Conservation (phyloP, 2,329 filamentous ascomycete species). For the Fusarium lyarnte region DNA sequence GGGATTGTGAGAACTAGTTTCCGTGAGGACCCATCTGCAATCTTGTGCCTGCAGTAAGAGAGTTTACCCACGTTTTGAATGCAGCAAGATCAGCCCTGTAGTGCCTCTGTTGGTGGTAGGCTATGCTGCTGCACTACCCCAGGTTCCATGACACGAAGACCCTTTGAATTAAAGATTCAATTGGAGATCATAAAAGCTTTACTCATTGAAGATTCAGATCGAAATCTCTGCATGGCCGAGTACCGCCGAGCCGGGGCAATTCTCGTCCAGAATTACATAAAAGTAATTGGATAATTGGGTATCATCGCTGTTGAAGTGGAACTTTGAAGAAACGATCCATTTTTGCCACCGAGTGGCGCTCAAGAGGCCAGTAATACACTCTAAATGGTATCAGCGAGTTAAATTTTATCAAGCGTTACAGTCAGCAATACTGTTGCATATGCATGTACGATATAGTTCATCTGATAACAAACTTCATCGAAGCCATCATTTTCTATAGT, state of each 20-base stretch:
- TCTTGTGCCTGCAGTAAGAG: constrained; percentile 14
- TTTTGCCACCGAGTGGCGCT: not conserved
- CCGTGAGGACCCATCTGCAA: not conserved
- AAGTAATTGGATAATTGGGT: constrained; percentile 5
- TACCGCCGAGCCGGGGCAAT: constrained; percentile 8
- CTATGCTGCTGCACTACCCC: not conserved
- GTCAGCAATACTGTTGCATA: not conserved
- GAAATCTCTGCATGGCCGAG: not conserved
- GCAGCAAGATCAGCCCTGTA: not conserved
- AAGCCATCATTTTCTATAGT: not conserved
- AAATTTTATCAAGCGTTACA: rapidly evolving
- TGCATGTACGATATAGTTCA: not conserved
- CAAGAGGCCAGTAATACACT: not conserved
- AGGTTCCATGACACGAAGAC: not conserved
- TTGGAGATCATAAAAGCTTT: rapidly evolving
- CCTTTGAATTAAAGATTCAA: rapidly evolving
- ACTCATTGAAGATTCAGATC: not conserved
- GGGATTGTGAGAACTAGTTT: not conserved
- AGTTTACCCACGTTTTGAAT: not conserved
- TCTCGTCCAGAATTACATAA: constrained; percentile 15
- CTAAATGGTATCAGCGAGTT: not conserved
- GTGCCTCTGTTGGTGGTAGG: not conserved
- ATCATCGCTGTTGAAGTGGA: not conserved
- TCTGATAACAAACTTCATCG: not conserved
- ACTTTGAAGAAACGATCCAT: no score